Base-by-base conservation (phyloP, 1,284 basidiomycete genomes). In the Phaffia rhodozyma region DNA sequence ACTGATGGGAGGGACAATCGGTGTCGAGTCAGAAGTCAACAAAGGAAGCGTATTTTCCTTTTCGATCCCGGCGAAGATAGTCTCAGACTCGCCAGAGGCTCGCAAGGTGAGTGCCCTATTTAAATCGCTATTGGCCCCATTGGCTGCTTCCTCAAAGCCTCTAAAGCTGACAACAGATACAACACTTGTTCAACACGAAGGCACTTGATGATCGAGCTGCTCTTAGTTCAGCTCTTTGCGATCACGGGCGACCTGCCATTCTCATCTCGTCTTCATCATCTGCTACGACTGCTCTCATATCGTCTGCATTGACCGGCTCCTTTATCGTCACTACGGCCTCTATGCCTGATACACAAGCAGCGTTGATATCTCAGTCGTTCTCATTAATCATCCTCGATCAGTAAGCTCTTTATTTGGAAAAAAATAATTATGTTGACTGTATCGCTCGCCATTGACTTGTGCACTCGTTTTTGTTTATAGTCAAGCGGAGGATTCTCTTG, bases 1-100 rank as follows among this genome's bases (percentile, higher is more conserved):
- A 68, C 78, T 86, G n/a, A 84, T 86, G 81, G 82, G 82, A 27
- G 85, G 85, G 23, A 80, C 79, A 5, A 86, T 87, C 59, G 84
- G 83, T 18, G 83, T 86, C 2, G 77, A 82, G 23, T 85, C 84
- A 1, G 81, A 85, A 66, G 74, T 83, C 16, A 79, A 81, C 60
- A 75, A 79, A 58, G 84, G 85, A 1, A 85, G 84, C 1, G 79
- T 77, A 61, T 86, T 86, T 71, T 85, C 82, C 82, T 86, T 86
- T 71, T 83, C 80, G 0, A 81, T 86, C 49, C 84, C 84, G 1
- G 82, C 83, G 25, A 83, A 81, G 68, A 75, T 43, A 7, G 13
- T 43, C 16, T 81, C n/a, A 52, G 48, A 30, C 25, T 34, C 23
- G 61, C 43, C 3, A 32, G 5, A 11, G 49, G 59, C 11, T 60